These are phyloP conservation scores for Colletotrichum sp. DNA, from an alignment of 2,329 filamentous ascomycete species.

Conservation along the genomic window DNA sequence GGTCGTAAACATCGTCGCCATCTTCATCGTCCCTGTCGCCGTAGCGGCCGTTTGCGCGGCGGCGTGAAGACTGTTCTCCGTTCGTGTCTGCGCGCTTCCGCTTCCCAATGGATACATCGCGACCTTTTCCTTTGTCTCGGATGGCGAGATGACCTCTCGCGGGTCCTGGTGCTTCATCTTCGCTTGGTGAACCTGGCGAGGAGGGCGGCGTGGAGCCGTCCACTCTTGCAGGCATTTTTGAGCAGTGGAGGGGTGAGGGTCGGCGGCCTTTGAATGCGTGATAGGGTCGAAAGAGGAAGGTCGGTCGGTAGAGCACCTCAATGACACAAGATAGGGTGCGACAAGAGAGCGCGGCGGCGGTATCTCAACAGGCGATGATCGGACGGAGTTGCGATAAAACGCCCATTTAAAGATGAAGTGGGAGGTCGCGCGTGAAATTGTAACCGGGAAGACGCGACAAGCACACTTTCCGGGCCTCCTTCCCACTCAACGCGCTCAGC, in stretches of 20 bases:
- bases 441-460: slow-evolving; percentile 16
- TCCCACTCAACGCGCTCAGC: slow-evolving; percentile 18
- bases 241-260: neutral
- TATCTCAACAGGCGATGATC: neutral
- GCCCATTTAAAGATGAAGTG: neutral
- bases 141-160: slow-evolving; percentile 26
- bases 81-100: slow-evolving; percentile 18
- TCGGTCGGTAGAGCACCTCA: neutral
- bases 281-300: neutral
- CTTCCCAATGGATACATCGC: slow-evolving; percentile 14
- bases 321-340: neutral
- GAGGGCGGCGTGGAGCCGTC: slow-evolving; percentile 21
- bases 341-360: neutral
- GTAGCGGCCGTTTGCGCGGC: slow-evolving; percentile 18
- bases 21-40: slow-evolving; percentile 15
- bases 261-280: neutral
- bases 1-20: slow-evolving; percentile 68
- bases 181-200: slow-evolving; percentile 21
- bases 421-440: slow-evolving; percentile 1
- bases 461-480: neutral
- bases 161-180: neutral
- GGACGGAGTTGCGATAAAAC: neutral
- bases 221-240: slow-evolving; percentile 14
- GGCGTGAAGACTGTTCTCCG: slow-evolving; percentile 5
- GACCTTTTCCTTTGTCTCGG: slow-evolving; percentile 32